These are phyloP conservation scores for Cyberlindnera maritima DNA, from an alignment of 805 yeast species.

Conservation along the genomic window DNA sequence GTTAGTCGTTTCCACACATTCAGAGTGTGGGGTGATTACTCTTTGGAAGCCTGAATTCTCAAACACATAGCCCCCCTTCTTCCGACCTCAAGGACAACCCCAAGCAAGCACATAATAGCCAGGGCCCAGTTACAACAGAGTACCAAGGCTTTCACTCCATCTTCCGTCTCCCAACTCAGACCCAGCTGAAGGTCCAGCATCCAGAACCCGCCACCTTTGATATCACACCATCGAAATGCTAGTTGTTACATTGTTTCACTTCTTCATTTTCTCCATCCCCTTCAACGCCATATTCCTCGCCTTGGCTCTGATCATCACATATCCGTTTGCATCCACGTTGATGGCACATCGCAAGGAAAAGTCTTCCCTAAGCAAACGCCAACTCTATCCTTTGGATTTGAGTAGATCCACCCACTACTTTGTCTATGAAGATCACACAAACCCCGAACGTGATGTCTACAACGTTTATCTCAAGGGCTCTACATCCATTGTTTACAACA, in stretches of 20 bases:
- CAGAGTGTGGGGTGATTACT: too few relatives aligned
- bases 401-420: not conserved
- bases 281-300: not conserved
- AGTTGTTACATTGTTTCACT: not conserved
- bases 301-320: not conserved
- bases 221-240: too few relatives aligned
- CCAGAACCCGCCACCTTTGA: too few relatives aligned
- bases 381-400: constrained; percentile 1
- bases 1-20: too few relatives aligned
- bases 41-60: too few relatives aligned
- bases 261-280: not conserved
- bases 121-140: too few relatives aligned
- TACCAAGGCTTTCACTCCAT: too few relatives aligned
- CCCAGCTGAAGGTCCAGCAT: too few relatives aligned
- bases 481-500: not conserved
- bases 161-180: too few relatives aligned
- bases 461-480: not conserved
- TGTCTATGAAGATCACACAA: not conserved
- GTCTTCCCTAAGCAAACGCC: not conserved
- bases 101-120: too few relatives aligned
- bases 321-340: not conserved
- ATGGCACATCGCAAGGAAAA: not conserved
- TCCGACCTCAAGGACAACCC: too few relatives aligned
- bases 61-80: too few relatives aligned
- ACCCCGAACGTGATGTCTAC: not conserved